phyloP scores from a whole-genome alignment of 768 basidiomycete genomes.

The Kwoniella shandongensis region DNA sequence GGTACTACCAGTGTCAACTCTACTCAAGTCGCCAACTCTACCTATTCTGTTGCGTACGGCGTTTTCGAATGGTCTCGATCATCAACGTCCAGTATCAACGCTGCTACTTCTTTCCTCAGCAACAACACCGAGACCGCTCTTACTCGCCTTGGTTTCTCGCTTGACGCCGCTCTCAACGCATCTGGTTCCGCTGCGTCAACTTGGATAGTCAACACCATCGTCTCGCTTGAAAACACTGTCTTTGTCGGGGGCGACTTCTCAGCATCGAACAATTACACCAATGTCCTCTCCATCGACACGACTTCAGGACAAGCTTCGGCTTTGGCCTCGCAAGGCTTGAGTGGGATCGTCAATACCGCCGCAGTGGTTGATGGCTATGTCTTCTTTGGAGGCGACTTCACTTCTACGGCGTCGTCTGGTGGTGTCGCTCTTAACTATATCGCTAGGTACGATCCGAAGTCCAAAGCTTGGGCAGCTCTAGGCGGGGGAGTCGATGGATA shows the following conservation, averaged over 20 bases:
- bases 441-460: conserved; percentile 68
- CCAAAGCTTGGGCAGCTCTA: conserved; percentile 68
- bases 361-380: conserved; percentile 59
- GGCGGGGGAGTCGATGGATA: conserved; percentile 72
- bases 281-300: conserved; percentile 71
- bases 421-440: conserved; percentile 62
- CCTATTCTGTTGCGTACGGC: conserved; percentile 64
- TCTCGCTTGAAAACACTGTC: conserved; percentile 66
- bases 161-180: conserved; percentile 61
- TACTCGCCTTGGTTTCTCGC: conserved; percentile 64
- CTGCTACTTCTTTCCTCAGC: conserved; percentile 65
- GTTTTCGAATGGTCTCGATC: conserved; percentile 82
- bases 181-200: conserved; percentile 19
- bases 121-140: conserved; percentile 70
- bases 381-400: conserved; percentile 86
- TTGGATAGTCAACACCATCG: conserved; percentile 49
- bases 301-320: conserved; percentile 58
- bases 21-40: conserved; percentile 24
- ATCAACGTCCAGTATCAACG: conserved; percentile 54
- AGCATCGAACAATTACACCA: conserved; percentile 60
- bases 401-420: conserved; percentile 59
- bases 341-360: conserved; percentile 73
- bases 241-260: conserved; percentile 78
- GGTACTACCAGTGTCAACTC: conserved; percentile 47
- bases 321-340: conserved; percentile 68